These are phyloP conservation scores for Ophiostoma himal-ulmi DNA, from an alignment of 2,329 filamentous ascomycete genomes.

Conservation along the genomic window DNA sequence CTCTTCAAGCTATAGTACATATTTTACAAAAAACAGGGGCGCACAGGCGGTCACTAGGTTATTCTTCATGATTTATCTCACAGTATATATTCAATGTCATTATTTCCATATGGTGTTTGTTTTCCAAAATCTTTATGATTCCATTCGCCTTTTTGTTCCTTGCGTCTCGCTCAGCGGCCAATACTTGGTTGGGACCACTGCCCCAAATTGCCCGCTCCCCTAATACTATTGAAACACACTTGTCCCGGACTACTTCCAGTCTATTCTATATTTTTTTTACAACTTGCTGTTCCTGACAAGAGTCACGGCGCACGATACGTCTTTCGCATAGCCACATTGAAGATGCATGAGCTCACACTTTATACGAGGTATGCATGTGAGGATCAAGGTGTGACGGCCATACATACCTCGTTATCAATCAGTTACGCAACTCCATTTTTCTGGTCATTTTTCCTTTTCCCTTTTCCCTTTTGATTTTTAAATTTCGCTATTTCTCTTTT, in stretches of 20 bases:
- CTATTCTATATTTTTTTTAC: no score
- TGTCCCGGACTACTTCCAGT: not conserved
- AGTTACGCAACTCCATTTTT: not conserved
- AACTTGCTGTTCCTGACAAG: no score
- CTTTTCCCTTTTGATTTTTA: not conserved
- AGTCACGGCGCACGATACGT: not conserved
- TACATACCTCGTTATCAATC: not conserved
- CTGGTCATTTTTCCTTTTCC: conserved; percentile 6
- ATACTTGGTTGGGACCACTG: not conserved
- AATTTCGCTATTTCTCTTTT: not conserved
- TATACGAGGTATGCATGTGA: not conserved
- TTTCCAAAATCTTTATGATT: not conserved
- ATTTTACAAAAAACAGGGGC: not conserved
- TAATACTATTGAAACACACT: not conserved
- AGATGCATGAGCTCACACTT: not conserved
- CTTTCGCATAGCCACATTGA: not conserved
- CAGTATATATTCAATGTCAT: not conserved
- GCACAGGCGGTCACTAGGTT: not conserved
- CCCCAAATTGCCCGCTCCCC: not conserved
- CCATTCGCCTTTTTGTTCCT: not conserved
- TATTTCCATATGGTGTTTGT: not conserved
- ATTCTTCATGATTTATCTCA: not conserved
- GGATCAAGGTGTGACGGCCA: not conserved
- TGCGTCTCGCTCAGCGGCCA: not conserved
- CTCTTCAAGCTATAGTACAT: not conserved